phyloP scores from a whole-genome alignment of 2,329 filamentous ascomycete genomes.

The Trichoderma sp. region DNA sequence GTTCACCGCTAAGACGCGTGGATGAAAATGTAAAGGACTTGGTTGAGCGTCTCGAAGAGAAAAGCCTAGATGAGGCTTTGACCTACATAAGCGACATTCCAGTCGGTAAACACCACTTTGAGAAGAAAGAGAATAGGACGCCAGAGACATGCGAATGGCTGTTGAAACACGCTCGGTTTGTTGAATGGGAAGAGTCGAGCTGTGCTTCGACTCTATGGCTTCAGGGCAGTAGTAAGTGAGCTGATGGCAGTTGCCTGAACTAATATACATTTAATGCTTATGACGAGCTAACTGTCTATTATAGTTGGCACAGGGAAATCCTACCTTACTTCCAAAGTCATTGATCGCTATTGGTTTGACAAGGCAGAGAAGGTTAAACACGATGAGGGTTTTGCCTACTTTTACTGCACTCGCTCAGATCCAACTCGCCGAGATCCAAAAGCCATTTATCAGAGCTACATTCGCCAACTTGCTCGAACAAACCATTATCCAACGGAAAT shows the following conservation, averaged over 20 bases:
- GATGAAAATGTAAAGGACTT: neutral
- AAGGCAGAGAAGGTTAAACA: neutral
- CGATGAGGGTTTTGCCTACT: neutral
- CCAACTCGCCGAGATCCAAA: neutral
- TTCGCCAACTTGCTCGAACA: neutral
- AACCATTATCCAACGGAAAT: neutral
- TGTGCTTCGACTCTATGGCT: neutral
- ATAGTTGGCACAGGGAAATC: neutral
- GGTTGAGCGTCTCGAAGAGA: neutral
- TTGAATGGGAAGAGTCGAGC: neutral
- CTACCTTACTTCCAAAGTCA: neutral
- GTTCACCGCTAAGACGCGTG: neutral
- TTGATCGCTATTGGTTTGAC: neutral
- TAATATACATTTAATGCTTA: too few relatives aligned
- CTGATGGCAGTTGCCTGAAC: rapidly evolving
- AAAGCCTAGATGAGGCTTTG: neutral
- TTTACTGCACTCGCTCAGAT: neutral
- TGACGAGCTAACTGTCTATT: neutral
- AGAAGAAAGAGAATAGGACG: neutral
- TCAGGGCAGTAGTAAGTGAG: neutral
- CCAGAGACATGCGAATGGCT: neutral
- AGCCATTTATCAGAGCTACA: neutral
- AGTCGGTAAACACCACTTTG: neutral
- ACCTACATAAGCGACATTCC: neutral
- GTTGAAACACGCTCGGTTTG: neutral